A percentile compares a stretch with the other conserved stretches of the same genome.
These are phyloP conservation scores for Sugiyamaella chiloensis DNA, from an alignment of 805 yeast species.

Conservation along the genomic window DNA sequence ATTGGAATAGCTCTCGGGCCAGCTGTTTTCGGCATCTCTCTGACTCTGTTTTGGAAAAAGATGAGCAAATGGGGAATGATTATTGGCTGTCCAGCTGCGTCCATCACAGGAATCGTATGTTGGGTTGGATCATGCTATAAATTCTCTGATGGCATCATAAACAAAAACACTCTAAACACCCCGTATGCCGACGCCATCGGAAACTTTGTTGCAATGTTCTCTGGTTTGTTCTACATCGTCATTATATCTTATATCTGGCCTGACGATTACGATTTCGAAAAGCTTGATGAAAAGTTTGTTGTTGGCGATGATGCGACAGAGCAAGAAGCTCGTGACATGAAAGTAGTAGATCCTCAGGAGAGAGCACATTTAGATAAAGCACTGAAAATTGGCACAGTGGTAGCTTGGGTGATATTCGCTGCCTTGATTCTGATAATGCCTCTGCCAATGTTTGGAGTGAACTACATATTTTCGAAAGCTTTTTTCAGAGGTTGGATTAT, in stretches of 20 bases:
- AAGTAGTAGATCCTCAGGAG: slow-evolving; percentile 1
- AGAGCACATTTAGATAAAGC: slow-evolving; percentile 9
- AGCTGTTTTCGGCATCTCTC: slow-evolving; percentile 7
- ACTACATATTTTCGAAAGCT: slow-evolving; percentile 61
- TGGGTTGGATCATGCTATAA: slow-evolving; percentile 24
- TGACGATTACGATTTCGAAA: slow-evolving; percentile 1
- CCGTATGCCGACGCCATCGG: slow-evolving; percentile 32
- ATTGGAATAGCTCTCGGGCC: slow-evolving; percentile 12
- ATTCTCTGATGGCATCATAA: slow-evolving; percentile 27
- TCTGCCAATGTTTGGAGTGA: slow-evolving; percentile 71
- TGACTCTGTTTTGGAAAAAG: slow-evolving; percentile 9
- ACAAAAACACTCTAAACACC: slow-evolving; percentile 29
- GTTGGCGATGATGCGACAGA: slow-evolving; percentile 14
- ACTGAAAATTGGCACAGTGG: slow-evolving; percentile 7
- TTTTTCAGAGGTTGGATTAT: slow-evolving; percentile 81
- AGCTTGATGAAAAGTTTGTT: slow-evolving; percentile 5
- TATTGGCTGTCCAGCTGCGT: slow-evolving; percentile 70
- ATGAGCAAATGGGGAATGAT: slow-evolving; percentile 13
- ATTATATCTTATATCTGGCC: slow-evolving; percentile 27
- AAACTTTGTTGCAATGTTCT: slow-evolving; percentile 30
- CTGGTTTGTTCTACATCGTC: slow-evolving; percentile 23
- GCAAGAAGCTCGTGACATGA: slow-evolving; percentile 10
- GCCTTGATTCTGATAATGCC: slow-evolving; percentile 19
- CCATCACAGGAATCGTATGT: slow-evolving; percentile 54
- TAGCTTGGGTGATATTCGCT: slow-evolving; percentile 7